A percentile compares a stretch with the other conserved stretches of the same genome.
phyloP scores from a whole-genome alignment of 495 filamentous ascomycete genomes.

The Podospora didyma region DNA sequence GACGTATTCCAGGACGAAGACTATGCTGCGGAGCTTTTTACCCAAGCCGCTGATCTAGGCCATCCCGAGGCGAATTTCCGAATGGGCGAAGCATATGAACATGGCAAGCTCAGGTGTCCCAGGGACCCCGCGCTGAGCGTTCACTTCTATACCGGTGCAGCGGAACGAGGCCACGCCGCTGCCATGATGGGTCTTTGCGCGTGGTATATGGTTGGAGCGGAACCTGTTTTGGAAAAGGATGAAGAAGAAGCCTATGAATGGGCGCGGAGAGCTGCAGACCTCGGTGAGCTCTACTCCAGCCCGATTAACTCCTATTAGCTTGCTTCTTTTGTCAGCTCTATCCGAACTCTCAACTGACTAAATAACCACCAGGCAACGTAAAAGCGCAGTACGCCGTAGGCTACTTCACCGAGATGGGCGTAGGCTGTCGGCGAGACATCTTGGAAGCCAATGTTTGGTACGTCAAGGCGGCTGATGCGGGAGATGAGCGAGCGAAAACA shows the following conservation, averaged over 20 bases:
- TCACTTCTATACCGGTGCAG: constrained; percentile 94
- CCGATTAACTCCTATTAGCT: neutral
- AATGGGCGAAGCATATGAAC: constrained; percentile 96
- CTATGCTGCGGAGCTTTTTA: constrained; percentile 93
- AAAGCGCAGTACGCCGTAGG: constrained; percentile 95
- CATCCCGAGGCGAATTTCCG: constrained; percentile 79
- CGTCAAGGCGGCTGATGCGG: constrained; percentile 88
- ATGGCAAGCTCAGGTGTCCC: constrained; percentile 82
- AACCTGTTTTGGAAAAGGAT: constrained; percentile 88
- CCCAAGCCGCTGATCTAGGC: constrained; percentile 88
- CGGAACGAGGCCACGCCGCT: constrained; percentile 72
- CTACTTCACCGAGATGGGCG: constrained; percentile 98
- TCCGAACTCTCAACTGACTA: constrained; percentile 4
- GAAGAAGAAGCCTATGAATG: constrained; percentile 96
- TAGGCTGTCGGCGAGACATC: constrained; percentile 87
- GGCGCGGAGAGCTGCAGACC: constrained; percentile 80
- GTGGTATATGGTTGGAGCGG: constrained; percentile 96
- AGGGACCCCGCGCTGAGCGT: constrained; percentile 89
- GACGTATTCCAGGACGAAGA: constrained; percentile 85
- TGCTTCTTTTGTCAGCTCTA: constrained; percentile 11
- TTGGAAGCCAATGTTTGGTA: constrained; percentile 98
- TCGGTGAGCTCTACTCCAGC: constrained; percentile 54
- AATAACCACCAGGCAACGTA: constrained; percentile 57
- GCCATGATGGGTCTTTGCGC: constrained; percentile 99
- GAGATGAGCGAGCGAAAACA: constrained; percentile 83